These are phyloP conservation scores for Populus hybrid DNA, from an alignment of 441 rosid species.

Conservation along the genomic window DNA sequence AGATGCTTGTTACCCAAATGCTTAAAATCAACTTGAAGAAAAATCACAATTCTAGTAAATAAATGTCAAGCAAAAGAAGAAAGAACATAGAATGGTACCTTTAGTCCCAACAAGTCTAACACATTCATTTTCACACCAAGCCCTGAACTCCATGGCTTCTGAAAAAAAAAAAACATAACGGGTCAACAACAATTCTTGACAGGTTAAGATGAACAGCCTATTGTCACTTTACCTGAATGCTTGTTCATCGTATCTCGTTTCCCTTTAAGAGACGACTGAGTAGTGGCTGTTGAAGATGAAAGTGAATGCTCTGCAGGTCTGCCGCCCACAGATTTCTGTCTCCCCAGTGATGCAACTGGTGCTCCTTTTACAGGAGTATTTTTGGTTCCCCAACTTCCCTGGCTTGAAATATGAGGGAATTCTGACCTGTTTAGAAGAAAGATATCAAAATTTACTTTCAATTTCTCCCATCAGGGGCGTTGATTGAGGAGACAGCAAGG, in stretches of 20 bases:
- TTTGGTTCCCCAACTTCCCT: slow-evolving; percentile 74
- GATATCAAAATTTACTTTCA: background rate
- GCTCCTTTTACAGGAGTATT: slow-evolving; percentile 54
- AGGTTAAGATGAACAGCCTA: background rate
- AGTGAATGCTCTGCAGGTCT: slow-evolving; percentile 45
- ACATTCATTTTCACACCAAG: slow-evolving; percentile 94
- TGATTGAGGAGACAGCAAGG: background rate
- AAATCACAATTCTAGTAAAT: background rate
- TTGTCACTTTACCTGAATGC: slow-evolving; percentile 55
- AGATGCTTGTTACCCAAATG: background rate
- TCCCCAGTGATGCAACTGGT: slow-evolving; percentile 48
- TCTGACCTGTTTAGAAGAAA: slow-evolving; percentile 49
- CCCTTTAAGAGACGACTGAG: slow-evolving; percentile 58
- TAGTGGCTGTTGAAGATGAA: slow-evolving; percentile 55
- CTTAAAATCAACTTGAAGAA: background rate
- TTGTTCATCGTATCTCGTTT: slow-evolving; percentile 54
- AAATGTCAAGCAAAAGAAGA: background rate
- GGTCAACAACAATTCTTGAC: slow-evolving; percentile 8
- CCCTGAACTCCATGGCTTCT: slow-evolving; percentile 95
- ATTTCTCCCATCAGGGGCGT: background rate
- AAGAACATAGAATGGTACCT: slow-evolving; percentile 42
- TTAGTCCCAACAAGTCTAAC: slow-evolving; percentile 80
- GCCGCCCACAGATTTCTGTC: slow-evolving; percentile 65
- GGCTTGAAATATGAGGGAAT: slow-evolving; percentile 59
- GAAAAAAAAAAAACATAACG: slow-evolving; percentile 28